A percentile compares a stretch with the other conserved stretches of the same genome.
Conservation (phyloP, 495 filamentous ascomycete species). For the Aspergillus kassunensis region DNA sequence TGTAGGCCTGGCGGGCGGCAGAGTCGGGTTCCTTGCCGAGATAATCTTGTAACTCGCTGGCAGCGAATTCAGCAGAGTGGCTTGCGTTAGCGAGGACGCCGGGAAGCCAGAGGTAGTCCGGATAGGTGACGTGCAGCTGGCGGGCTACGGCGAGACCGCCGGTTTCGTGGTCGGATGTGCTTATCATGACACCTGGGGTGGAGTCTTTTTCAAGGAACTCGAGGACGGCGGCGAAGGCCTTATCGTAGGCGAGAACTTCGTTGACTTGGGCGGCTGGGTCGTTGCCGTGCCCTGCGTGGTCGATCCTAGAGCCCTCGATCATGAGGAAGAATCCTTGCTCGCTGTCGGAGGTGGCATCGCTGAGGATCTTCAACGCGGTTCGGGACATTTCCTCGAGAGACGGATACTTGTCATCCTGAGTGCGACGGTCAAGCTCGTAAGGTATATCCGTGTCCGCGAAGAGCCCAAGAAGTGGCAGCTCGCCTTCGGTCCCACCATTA, state of each 20-base stretch:
- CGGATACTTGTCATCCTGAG: conserved; percentile 75
- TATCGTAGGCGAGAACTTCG: conserved; percentile 90
- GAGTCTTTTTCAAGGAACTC: conserved; percentile 75
- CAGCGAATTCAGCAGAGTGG: conserved; percentile 70
- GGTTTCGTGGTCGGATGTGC: conserved; percentile 93
- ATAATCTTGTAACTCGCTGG: conserved; percentile 53
- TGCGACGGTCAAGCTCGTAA: conserved; percentile 83
- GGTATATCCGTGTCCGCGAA: conserved; percentile 84
- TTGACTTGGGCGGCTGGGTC: conserved; percentile 94
- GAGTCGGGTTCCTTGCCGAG: conserved; percentile 31
- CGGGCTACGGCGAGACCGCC: conserved; percentile 78
- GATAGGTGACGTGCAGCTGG: conserved; percentile 64
- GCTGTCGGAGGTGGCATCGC: conserved; percentile 75
- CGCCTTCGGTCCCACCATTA: conserved; percentile 60
- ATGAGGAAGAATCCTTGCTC: conserved; percentile 97
- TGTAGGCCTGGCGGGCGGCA: conserved; percentile 42
- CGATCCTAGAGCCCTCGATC: conserved; percentile 95
- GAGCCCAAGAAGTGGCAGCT: conserved; percentile 81
- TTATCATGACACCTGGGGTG: conserved; percentile 74
- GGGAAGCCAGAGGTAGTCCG: conserved; percentile 85
- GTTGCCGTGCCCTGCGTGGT: conserved; percentile 93
- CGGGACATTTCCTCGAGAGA: conserved; percentile 88
- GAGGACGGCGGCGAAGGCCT: conserved; percentile 72
- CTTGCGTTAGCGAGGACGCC: conserved; percentile 73
- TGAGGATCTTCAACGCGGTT: conserved; percentile 72